Base-by-base conservation (phyloP, 768 basidiomycete species). In the Mycena indigotica region DNA sequence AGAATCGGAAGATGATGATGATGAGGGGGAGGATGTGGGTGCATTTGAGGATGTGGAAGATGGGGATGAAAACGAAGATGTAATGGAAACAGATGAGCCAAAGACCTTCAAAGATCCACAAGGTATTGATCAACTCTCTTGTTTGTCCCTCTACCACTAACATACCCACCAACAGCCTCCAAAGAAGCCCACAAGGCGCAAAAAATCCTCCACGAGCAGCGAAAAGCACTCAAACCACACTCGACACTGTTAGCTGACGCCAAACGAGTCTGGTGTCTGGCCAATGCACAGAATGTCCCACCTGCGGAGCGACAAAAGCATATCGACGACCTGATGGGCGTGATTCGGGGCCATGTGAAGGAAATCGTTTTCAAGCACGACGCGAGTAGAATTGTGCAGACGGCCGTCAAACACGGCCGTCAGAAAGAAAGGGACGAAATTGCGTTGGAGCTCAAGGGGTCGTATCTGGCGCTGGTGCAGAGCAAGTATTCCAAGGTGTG, bases 301-400 rank as follows among this genome's bases (percentile, higher is more conserved):
- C 74, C 86, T 21, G 71, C 83, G 24, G 89, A 95, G 65, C 84
- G 94, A 23, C 84, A 87, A 62, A 84, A 86, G 64, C 85, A 93
- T 49, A 77, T 96, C 56, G 76, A 80, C 45, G 82, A 84, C 25
- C 80, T 98, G 8, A 91, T 93, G 84, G 74, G 77, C 28, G 79
- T 88, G 44, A 85, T 94, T 21, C 84, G 88, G 21, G 93, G 93
- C 4, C 85, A 86, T 63, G 86, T 96, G 41, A 86, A 87, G 58
- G 93, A 95, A 28, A 86, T 96, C 32, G 88, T 91, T 2, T 82
- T 92, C 68, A 96, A 95, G 71, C 95, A 96, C 66, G 93, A 96
- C 70, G 93, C 93, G 6, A 93, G 92, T 66, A 83, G 88, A 62
- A 93, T 93, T 58, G 83, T 91, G 21, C 89, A 91, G 70, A 89